Percentiles rank a stretch among this genome's conserved stretches.
Evolutionary conservation across 192 early-diverging fungal species (phyloP).

Genomic region (Entrophospora sp.): DNA sequence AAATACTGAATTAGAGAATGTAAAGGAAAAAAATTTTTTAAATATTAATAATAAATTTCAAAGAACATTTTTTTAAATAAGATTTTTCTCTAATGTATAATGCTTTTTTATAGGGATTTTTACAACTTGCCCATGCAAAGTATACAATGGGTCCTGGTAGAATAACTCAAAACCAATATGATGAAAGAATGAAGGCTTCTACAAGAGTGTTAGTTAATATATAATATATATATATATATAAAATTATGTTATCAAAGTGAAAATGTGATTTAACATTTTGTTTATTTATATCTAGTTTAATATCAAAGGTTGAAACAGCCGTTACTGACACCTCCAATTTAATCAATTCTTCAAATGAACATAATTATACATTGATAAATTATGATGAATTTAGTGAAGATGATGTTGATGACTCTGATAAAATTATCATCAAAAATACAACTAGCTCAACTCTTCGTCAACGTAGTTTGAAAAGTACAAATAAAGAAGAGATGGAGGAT

Average conservation of each 20-base stretch:
- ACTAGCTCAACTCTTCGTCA: too few relatives aligned
- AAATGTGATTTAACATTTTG: neutral
- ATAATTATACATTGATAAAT: neutral
- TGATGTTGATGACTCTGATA: too few relatives aligned
- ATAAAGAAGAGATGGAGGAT: neutral
- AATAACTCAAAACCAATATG: constrained; percentile 29
- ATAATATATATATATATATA: neutral
- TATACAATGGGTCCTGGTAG: constrained; percentile 35
- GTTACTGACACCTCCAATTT: neutral
- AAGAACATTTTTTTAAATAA: too few relatives aligned
- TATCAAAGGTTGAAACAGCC: neutral
- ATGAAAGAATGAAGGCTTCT: constrained; percentile 35
- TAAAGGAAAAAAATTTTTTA: neutral
- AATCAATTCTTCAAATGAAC: neutral
- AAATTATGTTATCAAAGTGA: too few relatives aligned
- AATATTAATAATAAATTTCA: too few relatives aligned
- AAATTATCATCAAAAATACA: too few relatives aligned
- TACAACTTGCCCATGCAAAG: constrained; percentile 37
- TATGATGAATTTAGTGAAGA: too few relatives aligned
- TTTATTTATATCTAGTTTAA: neutral
- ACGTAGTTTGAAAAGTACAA: neutral
- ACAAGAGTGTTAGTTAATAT: constrained; percentile 26
- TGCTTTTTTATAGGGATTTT: constrained; percentile 26
- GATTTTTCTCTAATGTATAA: too few relatives aligned
- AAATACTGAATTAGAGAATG: constrained; percentile 18